Evolutionary conservation across 2,329 filamentous ascomycete genomes (phyloP).

Genomic region (Knoxdaviesia proteae): DNA sequence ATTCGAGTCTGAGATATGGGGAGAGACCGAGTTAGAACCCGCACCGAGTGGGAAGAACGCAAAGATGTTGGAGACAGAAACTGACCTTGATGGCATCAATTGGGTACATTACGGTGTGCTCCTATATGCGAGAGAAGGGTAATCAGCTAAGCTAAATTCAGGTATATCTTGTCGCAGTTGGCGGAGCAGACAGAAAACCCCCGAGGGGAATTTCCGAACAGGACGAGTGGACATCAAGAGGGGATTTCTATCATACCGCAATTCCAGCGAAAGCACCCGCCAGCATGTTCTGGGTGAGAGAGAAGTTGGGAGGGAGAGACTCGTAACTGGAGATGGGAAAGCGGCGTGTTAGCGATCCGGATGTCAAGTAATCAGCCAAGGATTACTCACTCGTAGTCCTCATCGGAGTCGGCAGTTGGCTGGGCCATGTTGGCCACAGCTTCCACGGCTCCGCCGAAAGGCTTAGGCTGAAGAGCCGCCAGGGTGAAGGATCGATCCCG

Average conservation of each 20-base stretch:
- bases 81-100: conserved; percentile 90
- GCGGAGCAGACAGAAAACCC: too few relatives aligned
- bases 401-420: conserved; percentile 39
- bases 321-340: conserved; percentile 45
- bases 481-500: conserved; percentile 25
- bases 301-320: conserved; percentile 83
- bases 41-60: background rate
- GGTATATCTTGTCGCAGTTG: too few relatives aligned
- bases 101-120: conserved; percentile 98
- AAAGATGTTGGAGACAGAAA: background rate
- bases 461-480: conserved; percentile 38
- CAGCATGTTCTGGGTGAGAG: conserved; percentile 80
- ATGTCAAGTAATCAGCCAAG: background rate
- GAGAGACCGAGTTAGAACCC: background rate
- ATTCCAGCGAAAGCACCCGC: conserved; percentile 95
- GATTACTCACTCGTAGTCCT: conserved; percentile 45
- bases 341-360: background rate
- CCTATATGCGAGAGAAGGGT: conserved; percentile 27
- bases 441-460: conserved; percentile 41
- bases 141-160: background rate
- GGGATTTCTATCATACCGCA: conserved; percentile 38
- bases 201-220: too few relatives aligned
- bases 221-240: too few relatives aligned
- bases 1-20: conserved; percentile 56
- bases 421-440: conserved; percentile 51